These are phyloP conservation scores for Fagopyrum tataricum DNA, from an alignment of 148 eudicot genomes.

Conservation along the genomic window DNA sequence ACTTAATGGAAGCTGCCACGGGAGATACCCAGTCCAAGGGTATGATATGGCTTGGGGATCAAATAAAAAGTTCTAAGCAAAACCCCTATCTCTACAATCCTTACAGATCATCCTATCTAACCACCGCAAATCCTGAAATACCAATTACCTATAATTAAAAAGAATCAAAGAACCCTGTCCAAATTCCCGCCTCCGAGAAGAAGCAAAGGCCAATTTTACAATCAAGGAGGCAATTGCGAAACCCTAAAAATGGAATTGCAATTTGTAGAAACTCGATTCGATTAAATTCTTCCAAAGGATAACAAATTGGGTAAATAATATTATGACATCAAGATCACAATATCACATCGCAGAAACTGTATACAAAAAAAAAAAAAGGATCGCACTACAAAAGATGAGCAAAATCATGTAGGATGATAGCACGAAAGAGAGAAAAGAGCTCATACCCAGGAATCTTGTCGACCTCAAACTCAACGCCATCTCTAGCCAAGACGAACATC, in stretches of 20 bases:
- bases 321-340: neutral
- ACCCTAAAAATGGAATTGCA: neutral
- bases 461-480: slow-evolving; percentile 84
- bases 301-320: neutral
- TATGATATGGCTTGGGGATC: neutral
- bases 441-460: slow-evolving; percentile 81
- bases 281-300: neutral
- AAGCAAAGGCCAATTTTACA: neutral
- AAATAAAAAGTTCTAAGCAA: neutral
- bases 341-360: neutral
- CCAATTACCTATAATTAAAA: neutral
- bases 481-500: slow-evolving; percentile 85
- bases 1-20: no score
- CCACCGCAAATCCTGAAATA: neutral
- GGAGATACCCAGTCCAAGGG: neutral
- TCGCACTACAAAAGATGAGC: neutral
- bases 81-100: neutral
- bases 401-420: neutral
- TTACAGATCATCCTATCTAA: neutral
- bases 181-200: neutral
- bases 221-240: neutral
- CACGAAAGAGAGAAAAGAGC: neutral
- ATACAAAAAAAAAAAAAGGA: neutral
- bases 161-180: neutral
- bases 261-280: neutral